A percentile compares a stretch with the other conserved stretches of the same genome.
These are phyloP conservation scores for Fraxinus ornus DNA, from an alignment of 305 asterid genomes.

Conservation along the genomic window DNA sequence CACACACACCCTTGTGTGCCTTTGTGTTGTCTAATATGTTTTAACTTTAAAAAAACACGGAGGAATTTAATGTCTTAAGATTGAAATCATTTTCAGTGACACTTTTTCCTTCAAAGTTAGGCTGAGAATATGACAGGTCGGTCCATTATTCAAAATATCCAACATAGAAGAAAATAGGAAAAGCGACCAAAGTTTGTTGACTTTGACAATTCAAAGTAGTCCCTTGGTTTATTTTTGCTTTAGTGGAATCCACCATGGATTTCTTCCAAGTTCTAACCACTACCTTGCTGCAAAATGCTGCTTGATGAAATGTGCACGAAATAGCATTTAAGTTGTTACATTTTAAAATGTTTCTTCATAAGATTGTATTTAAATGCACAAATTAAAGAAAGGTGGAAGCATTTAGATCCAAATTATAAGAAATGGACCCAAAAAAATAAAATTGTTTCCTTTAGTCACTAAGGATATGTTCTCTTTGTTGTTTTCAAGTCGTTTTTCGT, in stretches of 20 bases:
- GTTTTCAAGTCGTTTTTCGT: too few relatives aligned
- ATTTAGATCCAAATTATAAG: not conserved
- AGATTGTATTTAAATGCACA: not conserved
- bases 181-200: not conserved
- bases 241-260: not conserved
- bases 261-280: not conserved
- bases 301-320: not conserved
- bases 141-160: slow-evolving; percentile 1
- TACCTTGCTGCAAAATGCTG: not conserved
- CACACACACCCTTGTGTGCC: not conserved
- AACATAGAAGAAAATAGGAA: not conserved
- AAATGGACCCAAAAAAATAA: not conserved
- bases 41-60: not conserved
- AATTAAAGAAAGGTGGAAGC: not conserved
- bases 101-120: not conserved
- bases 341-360: not conserved
- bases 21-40: not conserved
- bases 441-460: not conserved
- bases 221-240: not conserved
- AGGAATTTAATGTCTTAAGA: not conserved
- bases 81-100: not conserved
- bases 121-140: not conserved
- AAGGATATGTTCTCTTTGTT: too few relatives aligned
- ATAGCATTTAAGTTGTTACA: not conserved
- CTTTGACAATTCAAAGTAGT: not conserved